Conservation (phyloP, 73 alveolate genomes). For the Paramecium sonneborni region DNA sequence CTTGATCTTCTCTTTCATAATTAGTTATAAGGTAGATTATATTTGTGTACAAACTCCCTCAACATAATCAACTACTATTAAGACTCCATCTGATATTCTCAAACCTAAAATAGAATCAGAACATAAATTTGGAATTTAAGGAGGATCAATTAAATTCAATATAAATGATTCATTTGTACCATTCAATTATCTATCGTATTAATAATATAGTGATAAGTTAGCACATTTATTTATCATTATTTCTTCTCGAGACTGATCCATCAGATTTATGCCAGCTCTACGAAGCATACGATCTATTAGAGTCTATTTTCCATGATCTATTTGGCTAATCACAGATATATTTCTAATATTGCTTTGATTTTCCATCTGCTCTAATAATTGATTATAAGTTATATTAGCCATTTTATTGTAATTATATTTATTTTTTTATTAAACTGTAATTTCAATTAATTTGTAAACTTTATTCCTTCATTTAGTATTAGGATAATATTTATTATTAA, state of each 20-base stretch:
- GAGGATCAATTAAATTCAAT: slow-evolving; percentile 94
- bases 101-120: slow-evolving; percentile 95
- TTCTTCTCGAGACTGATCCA: slow-evolving; percentile 74
- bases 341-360: slow-evolving; percentile 81
- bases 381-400: slow-evolving; percentile 77
- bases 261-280: slow-evolving; percentile 79
- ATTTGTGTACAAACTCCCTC: slow-evolving; percentile 96
- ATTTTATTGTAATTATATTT: slow-evolving; percentile 11
- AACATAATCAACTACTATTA: slow-evolving; percentile 93
- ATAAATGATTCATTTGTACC: slow-evolving; percentile 57
- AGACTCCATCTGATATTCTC: slow-evolving; percentile 96
- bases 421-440: too few species aligned
- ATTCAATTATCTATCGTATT: slow-evolving; percentile 49
- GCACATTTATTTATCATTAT: slow-evolving; percentile 78
- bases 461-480: too few species aligned
- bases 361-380: slow-evolving; percentile 80
- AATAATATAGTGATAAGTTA: slow-evolving; percentile 73
- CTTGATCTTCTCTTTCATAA: slow-evolving; percentile 85
- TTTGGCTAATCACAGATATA: slow-evolving; percentile 91
- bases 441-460: too few species aligned
- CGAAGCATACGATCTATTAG: slow-evolving; percentile 84
- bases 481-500: too few species aligned
- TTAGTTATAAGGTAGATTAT: slow-evolving; percentile 92
- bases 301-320: slow-evolving; percentile 94
- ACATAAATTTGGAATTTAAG: slow-evolving; percentile 96